Evolutionary conservation across 2,329 filamentous ascomycete genomes (phyloP), one percentile per base, ranked within the genome.

Genomic region (Aspergillus latus): DNA sequence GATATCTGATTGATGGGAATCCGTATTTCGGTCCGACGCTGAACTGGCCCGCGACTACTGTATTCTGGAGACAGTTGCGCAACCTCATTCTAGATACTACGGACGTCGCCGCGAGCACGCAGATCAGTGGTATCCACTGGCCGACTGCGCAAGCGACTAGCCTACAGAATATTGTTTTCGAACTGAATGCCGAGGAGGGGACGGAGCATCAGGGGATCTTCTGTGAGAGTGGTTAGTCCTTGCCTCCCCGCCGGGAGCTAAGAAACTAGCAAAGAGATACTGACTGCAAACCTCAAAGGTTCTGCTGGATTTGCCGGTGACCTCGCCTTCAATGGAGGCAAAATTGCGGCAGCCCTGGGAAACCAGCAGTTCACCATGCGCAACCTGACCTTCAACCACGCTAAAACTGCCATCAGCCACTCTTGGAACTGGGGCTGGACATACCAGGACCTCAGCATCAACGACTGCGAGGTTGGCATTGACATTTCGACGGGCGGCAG

Each of bases 381-480:
- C 63, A 94, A 95, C 74, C 69, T 94, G 70, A 88, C 82, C 36
- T 95, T 95, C 81, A 90, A 89, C 71, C 82, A 84, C 72, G 92
- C 89, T 78, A 82, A 90, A 68, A 95, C 90, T 1, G 91, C 89
- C 59, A 85, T 96, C 61, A 90, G 84, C 76, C 88, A 94, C 86
- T 92, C 92, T 79, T 96, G 91, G 91, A 90, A 93, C 77, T 96
- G 91, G 91, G 80, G 86, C 15, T 95, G 89, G 88, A 85, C 87
- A 44, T 84, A 94, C 75, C 90, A 93, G 70, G 88, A 84, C 36
- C 64, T 95, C 37, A 82, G 77, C 45, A 89, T 95, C 74, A 86
- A 90, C 72, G 85, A 88, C 70, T 90, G 88, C 69, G 76, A 79
- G n/a, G 75, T 92, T 39, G 91, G 89, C 54, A 78, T 95, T 60